phyloP scores from a whole-genome alignment of 148 eudicot genomes.

The Pharnaceum exiguum region DNA sequence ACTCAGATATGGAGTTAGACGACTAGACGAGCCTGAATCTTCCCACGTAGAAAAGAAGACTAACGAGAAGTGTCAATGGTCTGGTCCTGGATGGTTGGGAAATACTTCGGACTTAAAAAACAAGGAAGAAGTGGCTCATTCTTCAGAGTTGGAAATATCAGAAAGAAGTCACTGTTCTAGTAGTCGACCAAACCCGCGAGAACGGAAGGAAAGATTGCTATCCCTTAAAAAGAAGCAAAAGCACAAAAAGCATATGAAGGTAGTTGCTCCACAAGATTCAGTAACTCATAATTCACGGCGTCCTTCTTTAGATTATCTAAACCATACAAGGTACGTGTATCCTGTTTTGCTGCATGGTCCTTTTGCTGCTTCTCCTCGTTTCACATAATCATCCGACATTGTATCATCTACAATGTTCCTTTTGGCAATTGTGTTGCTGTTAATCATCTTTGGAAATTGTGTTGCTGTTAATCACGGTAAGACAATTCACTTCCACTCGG shows the following conservation, averaged over 20 bases:
- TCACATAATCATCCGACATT: background rate
- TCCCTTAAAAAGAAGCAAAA: too few relatives aligned
- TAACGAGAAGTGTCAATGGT: too few relatives aligned
- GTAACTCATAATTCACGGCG: background rate
- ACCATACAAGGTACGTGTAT: background rate
- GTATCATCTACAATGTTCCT: background rate
- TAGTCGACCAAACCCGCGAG: too few relatives aligned
- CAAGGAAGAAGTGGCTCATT: too few relatives aligned
- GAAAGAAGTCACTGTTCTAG: too few relatives aligned
- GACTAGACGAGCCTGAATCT: too few relatives aligned
- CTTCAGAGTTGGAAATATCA: too few relatives aligned
- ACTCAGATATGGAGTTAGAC: background rate
- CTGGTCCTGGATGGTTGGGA: too few relatives aligned
- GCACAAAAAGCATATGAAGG: background rate
- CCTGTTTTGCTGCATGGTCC: background rate
- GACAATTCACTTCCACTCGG: too few relatives aligned
- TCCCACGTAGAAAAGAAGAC: too few relatives aligned
- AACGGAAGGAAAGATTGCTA: too few relatives aligned
- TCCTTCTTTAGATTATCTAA: background rate
- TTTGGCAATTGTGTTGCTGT: background rate
- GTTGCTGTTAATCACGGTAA: background rate
- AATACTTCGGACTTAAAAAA: too few relatives aligned
- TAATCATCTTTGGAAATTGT: background rate
- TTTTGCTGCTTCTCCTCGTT: background rate
- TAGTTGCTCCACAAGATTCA: background rate